phyloP scores from a whole-genome alignment of 768 basidiomycete species.

The Amanita polypyramis region DNA sequence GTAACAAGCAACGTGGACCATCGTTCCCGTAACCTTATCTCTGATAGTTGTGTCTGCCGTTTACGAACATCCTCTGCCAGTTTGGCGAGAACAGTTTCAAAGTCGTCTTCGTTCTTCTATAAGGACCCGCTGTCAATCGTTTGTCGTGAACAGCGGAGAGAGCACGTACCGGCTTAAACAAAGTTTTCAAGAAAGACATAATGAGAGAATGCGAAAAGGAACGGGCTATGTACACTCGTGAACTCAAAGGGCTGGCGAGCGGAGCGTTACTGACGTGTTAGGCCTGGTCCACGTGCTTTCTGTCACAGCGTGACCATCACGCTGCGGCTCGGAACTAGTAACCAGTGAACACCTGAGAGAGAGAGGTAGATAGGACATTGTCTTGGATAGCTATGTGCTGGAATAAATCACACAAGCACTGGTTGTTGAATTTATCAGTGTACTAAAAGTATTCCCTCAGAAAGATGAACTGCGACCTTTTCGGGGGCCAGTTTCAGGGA shows the following conservation, averaged over 20 bases:
- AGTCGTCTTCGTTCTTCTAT: constrained; percentile 58
- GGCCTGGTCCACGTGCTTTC: not conserved
- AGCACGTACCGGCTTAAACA: constrained; percentile 22
- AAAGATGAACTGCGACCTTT: too few species aligned
- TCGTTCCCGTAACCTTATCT: constrained; percentile 79
- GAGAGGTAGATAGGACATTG: too few species aligned
- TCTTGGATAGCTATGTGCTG: too few species aligned
- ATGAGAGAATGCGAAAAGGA: not conserved
- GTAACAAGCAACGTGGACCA: constrained; percentile 70
- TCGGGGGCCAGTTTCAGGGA: not conserved
- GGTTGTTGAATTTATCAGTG: too few species aligned
- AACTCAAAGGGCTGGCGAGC: too few species aligned
- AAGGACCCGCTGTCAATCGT: not conserved
- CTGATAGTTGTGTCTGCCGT: constrained; percentile 63
- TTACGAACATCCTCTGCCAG: constrained; percentile 64
- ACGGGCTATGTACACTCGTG: too few species aligned
- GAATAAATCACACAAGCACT: too few species aligned
- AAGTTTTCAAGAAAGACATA: constrained; percentile 19
- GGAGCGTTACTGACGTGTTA: constrained; percentile 3
- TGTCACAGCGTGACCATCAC: not conserved
- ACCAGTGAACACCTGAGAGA: too few species aligned
- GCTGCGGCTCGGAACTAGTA: not conserved
- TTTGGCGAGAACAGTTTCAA: constrained; percentile 59
- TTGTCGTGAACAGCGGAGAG: too few species aligned
- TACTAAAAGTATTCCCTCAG: too few species aligned